Conservation (phyloP, 1,284 basidiomycete genomes). For the Trichosporon sp. region DNA sequence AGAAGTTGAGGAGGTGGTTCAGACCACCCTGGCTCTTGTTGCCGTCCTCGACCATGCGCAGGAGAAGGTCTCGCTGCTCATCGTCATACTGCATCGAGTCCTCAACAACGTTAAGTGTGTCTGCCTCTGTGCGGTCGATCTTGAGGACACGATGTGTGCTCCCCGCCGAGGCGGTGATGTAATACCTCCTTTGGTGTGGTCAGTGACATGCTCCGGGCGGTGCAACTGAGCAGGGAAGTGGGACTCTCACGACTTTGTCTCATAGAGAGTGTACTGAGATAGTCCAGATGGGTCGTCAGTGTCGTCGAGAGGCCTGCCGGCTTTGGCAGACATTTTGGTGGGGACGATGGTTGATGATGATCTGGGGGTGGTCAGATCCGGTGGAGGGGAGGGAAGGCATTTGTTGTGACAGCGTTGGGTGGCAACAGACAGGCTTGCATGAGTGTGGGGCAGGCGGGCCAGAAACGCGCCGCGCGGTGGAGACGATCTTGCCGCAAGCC, state of each 20-base stretch:
- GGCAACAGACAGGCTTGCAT: no score
- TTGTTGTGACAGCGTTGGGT: not conserved
- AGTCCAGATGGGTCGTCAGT: slow-evolving; percentile 28
- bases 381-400: not conserved
- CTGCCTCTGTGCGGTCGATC: slow-evolving; percentile 75
- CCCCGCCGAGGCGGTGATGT: slow-evolving; percentile 65
- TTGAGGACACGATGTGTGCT: slow-evolving; percentile 77
- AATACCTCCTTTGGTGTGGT: slow-evolving; percentile 59
- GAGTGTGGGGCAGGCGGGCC: no score
- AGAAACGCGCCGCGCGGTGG: no score
- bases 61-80: slow-evolving; percentile 78
- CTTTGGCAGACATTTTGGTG: not conserved
- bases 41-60: slow-evolving; percentile 92
- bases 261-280: slow-evolving; percentile 87
- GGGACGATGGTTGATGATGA: no score
- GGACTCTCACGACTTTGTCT: slow-evolving; percentile 60
- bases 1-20: slow-evolving; percentile 73
- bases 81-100: slow-evolving; percentile 82
- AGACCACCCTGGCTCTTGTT: slow-evolving; percentile 83
- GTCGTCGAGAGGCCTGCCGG: slow-evolving; percentile 17
- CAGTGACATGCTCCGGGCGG: not conserved
- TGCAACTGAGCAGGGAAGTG: not conserved
- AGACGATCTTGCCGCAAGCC: no score
- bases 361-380: not conserved
- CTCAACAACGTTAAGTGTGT: slow-evolving; percentile 69